Evolutionary conservation across 139 green algal genomes (phyloP).

Genomic region (Chlorella sp.): DNA sequence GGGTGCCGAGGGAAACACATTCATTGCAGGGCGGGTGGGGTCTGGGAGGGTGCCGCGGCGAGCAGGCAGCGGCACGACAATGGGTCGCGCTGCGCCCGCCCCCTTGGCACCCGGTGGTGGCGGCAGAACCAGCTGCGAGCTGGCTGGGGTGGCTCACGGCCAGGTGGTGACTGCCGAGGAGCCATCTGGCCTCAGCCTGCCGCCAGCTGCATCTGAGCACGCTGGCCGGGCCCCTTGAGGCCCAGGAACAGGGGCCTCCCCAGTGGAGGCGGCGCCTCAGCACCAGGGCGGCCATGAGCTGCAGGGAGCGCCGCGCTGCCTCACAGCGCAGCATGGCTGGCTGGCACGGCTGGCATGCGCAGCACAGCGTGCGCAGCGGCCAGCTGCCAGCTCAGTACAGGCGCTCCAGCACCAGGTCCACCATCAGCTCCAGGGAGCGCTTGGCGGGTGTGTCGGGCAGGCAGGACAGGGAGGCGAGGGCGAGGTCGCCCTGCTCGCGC

Average conservation of each 20-base stretch:
- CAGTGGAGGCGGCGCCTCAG: too few species aligned
- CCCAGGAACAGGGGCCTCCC: too few species aligned
- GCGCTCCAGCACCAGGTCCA: constrained; percentile 95
- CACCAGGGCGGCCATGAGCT: too few species aligned
- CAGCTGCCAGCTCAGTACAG: constrained; percentile 72
- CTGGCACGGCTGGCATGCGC: too few species aligned
- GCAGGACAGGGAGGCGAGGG: constrained; percentile 67
- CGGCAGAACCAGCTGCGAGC: too few species aligned
- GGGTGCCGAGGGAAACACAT: not conserved
- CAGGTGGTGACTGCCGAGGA: too few species aligned
- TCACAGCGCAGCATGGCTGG: not conserved
- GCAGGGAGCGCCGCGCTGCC: too few species aligned
- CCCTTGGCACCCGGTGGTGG: too few species aligned
- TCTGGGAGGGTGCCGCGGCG: not conserved
- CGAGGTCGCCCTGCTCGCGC: constrained; percentile 73
- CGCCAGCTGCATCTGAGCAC: too few species aligned
- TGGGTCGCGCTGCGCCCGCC: too few species aligned
- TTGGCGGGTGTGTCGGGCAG: constrained; percentile 81
- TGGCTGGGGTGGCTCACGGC: not conserved
- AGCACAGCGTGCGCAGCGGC: not conserved
- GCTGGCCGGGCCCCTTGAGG: too few species aligned
- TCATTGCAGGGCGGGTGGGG: not conserved
- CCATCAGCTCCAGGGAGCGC: constrained; percentile 88
- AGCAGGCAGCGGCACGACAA: not conserved
- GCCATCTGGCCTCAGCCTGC: too few species aligned